Evolutionary conservation across 2,329 filamentous ascomycete genomes (phyloP).

Genomic region (Aaosphaeria pasadenensis): DNA sequence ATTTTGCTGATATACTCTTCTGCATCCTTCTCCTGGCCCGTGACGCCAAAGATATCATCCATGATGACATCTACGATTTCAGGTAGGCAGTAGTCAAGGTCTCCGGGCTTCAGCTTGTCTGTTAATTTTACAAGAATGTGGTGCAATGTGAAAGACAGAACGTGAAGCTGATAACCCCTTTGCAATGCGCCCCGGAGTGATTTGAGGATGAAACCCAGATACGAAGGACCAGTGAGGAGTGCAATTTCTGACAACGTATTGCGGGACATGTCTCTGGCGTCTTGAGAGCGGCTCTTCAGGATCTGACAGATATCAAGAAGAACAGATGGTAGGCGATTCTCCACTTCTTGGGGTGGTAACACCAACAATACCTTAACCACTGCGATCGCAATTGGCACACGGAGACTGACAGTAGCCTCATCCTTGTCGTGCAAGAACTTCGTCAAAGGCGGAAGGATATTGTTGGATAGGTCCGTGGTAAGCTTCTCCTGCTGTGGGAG

Average conservation of each 20-base stretch:
- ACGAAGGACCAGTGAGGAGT: conserved; percentile 72
- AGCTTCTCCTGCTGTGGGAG: conserved; percentile 68
- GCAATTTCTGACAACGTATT: conserved; percentile 85
- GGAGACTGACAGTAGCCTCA: conserved; percentile 87
- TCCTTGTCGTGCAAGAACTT: conserved; percentile 91
- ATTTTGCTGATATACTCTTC: conserved; percentile 93
- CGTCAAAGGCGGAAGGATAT: conserved; percentile 76
- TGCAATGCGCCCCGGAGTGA: conserved; percentile 80
- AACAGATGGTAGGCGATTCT: conserved; percentile 73
- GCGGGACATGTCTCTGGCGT: conserved; percentile 85
- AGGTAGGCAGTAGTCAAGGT: conserved; percentile 81
- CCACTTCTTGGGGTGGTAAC: conserved; percentile 70
- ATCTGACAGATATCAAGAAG: conserved; percentile 93
- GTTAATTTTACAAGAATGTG: conserved; percentile 77
- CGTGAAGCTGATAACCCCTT: conserved; percentile 88
- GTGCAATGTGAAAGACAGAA: conserved; percentile 92
- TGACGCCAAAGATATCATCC: conserved; percentile 94
- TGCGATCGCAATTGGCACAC: conserved; percentile 85
- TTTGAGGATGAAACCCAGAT: conserved; percentile 90
- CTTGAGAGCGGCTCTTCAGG: conserved; percentile 81
- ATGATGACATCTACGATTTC: conserved; percentile 82
- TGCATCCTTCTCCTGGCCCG: conserved; percentile 94
- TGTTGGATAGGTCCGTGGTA: conserved; percentile 66
- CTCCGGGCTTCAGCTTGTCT: conserved; percentile 72
- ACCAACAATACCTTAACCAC: conserved; percentile 83